Evolutionary conservation across 768 basidiomycete species (phyloP), one percentile per base, ranked within the genome.

Genomic region (Amyloporia xantha): DNA sequence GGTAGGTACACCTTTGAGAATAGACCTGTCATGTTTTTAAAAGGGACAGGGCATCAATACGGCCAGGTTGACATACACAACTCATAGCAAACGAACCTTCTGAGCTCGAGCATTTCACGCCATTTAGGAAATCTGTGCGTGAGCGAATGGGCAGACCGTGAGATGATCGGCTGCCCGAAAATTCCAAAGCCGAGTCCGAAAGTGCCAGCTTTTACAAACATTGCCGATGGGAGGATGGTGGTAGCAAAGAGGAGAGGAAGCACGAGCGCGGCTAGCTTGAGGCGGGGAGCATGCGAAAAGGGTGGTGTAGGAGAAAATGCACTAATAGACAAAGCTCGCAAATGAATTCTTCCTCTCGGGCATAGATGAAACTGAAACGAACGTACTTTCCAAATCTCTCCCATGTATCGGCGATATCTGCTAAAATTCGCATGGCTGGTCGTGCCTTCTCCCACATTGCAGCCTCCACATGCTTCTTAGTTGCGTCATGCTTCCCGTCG

Each of bases 1-100:
- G 37, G 72, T 73, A 7, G 73, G 73, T 0, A 69, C 69, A 17
- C 70, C 70, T 2, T 54, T 54, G 23, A 75, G 61, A 36, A 74
- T 52, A 10, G 71, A 62, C 39, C 66, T 68, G 38, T 10, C n/a
- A n/a, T n/a, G n/a, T n/a, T n/a, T n/a, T n/a, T n/a, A n/a, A n/a
- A n/a, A n/a, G n/a, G n/a, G n/a, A n/a, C n/a, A n/a, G n/a, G n/a
- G n/a, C n/a, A n/a, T n/a, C n/a, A n/a, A n/a, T n/a, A n/a, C n/a
- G n/a, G n/a, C n/a, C n/a, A n/a, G n/a, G n/a, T n/a, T n/a, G n/a
- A n/a, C n/a, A n/a, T n/a, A n/a, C n/a, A n/a, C n/a, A n/a, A n/a
- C n/a, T n/a, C n/a, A n/a, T n/a, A n/a, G n/a, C n/a, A 20, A 36
- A 63, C 62, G 36, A 26, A 73, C 71, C 68, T 67, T 30, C 67